Evolutionary conservation across 179 eudicot genomes (phyloP), one percentile per base, ranked within the genome.

Genomic region (Heliamphora pulchella): DNA sequence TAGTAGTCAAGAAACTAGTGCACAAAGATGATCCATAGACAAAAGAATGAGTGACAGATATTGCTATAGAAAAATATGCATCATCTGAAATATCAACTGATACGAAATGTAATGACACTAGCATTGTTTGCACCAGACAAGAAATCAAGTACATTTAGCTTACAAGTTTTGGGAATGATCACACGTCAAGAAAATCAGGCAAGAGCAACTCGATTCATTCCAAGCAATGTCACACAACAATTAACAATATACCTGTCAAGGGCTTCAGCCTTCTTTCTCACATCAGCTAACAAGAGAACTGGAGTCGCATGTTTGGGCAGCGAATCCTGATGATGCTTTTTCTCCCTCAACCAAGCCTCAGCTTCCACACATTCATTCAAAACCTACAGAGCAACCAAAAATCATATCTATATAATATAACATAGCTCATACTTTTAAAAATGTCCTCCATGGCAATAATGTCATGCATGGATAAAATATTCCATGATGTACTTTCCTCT

Each of bases 311-410:
- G 80, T 82, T 95, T 93, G 5, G 97, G 98, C 46, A 95, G 94
- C 4, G 87, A 80, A 58, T 89, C 94, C 82, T 93, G 98, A 50
- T 89, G 93, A 78, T 91, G 94, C 85, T 69, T 84, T 83, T 90
- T 95, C 89, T 93, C 97, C 81, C 92, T 89, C 47, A 95, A 82
- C 98, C 98, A 95, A 53, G 90, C 89, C 78, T 91, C 98, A 31
- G 91, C 94, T 81, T 91, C 92, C 11, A 66, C 92, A 82, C 95
- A 95, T 76, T 91, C 91, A 70, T 82, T 91, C 51, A 93, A 9
- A 61, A 93, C 97, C 98, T 94, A 80, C 0, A 59, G 66, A 5
- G 57, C 7, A 61, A 20, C 0, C 13, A 47, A 51, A 41, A 31
- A 31, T 31, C 31, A 31, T 31, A 31, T 31, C 31, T 31, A 31